These are phyloP conservation scores for Fusarium metavorans DNA, from an alignment of 2,329 filamentous ascomycete species.

Conservation along the genomic window DNA sequence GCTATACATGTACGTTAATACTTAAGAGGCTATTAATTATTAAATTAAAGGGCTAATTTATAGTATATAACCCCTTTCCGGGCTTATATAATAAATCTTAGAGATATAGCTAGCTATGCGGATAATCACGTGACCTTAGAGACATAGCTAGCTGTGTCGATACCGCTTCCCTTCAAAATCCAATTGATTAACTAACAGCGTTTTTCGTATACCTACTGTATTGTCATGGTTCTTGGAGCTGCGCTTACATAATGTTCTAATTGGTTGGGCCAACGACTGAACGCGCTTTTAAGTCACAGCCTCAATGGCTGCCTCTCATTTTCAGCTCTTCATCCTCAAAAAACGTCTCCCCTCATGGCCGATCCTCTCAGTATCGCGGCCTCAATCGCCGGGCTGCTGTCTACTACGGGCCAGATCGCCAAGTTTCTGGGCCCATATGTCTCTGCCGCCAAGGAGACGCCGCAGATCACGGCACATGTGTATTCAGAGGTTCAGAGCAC, in stretches of 20 bases:
- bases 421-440: slow-evolving; percentile 21
- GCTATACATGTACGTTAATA: no score
- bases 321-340: background rate
- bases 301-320: slow-evolving; percentile 5
- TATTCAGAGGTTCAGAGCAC: slow-evolving; percentile 23
- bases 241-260: background rate
- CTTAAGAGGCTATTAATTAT: no score
- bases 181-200: background rate
- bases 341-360: background rate
- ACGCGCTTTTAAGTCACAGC: background rate
- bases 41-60: no score
- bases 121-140: no score
- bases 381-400: slow-evolving; percentile 16
- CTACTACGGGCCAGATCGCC: background rate
- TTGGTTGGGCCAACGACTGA: background rate
- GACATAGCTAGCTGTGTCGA: no score
- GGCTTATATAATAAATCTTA: no score
- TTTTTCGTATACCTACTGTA: background rate
- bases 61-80: no score
- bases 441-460: slow-evolving; percentile 23
- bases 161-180: no score
- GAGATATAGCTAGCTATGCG: no score
- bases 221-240: background rate
- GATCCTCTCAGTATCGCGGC: slow-evolving; percentile 24
- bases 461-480: slow-evolving; percentile 14